phyloP scores from a whole-genome alignment of 495 filamentous ascomycete species.

The Penicillium cataractarum region DNA sequence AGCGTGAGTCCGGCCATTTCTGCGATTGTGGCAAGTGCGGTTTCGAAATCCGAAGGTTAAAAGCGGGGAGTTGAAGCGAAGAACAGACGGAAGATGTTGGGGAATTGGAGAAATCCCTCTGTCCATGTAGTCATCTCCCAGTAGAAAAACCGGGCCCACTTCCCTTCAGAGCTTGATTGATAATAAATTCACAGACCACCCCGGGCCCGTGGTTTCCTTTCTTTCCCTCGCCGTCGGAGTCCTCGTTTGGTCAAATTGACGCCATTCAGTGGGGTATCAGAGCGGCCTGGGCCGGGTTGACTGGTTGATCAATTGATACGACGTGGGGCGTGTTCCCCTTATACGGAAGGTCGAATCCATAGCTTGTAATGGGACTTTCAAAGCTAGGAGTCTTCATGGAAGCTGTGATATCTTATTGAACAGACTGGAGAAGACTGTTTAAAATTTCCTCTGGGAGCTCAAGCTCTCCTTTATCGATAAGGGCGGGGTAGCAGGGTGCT shows the following conservation, averaged over 20 bases:
- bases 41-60: not conserved
- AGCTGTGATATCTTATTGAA: too few species aligned
- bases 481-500: not conserved
- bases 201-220: conserved; percentile 19
- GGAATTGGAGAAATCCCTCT: not conserved
- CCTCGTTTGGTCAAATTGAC: conserved; percentile 14
- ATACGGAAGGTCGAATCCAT: not conserved
- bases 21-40: conserved; percentile 3
- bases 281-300: conserved; percentile 8
- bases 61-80: not conserved
- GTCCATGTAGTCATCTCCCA: not conserved
- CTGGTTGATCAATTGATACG: conserved; percentile 19
- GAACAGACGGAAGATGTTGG: not conserved
- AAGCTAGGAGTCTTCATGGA: not conserved
- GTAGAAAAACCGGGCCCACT: not conserved
- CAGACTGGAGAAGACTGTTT: too few species aligned
- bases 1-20: conserved; percentile 63
- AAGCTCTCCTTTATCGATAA: conserved; percentile 12
- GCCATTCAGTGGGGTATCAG: conserved; percentile 19
- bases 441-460: too few species aligned
- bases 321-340: conserved; percentile 12
- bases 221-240: not conserved
- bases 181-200: conserved; percentile 20
- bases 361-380: not conserved
- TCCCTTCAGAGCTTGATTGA: conserved; percentile 11